Evolutionary conservation across 2,329 filamentous ascomycete genomes (phyloP).

Genomic region (Periconia digitata): DNA sequence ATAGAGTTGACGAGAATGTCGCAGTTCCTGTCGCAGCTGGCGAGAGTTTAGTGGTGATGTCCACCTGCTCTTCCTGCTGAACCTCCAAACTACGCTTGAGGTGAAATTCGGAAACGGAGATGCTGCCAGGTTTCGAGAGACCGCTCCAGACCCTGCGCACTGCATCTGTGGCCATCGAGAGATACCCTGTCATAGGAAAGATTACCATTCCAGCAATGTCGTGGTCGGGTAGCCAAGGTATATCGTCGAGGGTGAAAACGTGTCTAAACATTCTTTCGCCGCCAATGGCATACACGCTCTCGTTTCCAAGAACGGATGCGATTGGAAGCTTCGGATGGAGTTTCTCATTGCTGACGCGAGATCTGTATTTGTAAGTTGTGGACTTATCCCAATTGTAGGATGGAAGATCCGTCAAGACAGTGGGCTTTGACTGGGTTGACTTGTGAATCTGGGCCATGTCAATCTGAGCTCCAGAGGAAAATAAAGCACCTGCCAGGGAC

Average conservation of each 20-base stretch:
- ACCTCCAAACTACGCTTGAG: neutral
- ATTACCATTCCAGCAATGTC: constrained; percentile 34
- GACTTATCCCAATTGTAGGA: neutral
- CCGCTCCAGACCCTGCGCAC: neutral
- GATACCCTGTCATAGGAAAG: constrained; percentile 49
- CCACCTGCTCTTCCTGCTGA: neutral
- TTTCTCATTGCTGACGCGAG: neutral
- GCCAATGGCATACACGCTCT: constrained; percentile 1
- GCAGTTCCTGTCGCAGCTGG: neutral
- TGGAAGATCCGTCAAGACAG: neutral
- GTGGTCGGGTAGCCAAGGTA: constrained; percentile 18
- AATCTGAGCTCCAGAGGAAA: neutral
- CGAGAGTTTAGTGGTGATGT: neutral
- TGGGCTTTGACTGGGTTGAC: neutral
- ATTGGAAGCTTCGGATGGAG: neutral
- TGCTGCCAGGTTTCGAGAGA: neutral
- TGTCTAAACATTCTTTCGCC: too few relatives aligned
- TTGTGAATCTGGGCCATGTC: neutral
- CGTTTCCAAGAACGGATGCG: constrained; percentile 2
- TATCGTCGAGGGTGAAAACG: constrained; percentile 4
- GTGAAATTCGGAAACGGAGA: neutral
- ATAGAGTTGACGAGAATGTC: neutral
- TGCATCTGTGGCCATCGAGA: constrained; percentile 41
- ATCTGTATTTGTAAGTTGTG: neutral
- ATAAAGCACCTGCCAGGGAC: neutral